Evolutionary conservation across 257 asterid species (phyloP).

Genomic region (Mentha longifolia): DNA sequence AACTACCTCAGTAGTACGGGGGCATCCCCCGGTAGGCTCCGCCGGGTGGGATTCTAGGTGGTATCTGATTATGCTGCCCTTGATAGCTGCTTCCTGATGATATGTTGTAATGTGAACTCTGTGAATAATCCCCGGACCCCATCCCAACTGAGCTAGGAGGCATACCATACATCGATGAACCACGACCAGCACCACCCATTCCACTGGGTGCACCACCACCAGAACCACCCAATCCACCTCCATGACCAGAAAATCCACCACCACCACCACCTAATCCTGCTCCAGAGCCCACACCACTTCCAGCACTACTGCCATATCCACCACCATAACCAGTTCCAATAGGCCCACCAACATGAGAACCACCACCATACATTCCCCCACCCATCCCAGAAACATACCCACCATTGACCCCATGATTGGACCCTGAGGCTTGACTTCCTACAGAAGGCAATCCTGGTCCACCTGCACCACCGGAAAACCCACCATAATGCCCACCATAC

Average conservation of each 20-base stretch:
- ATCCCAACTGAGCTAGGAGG: constrained; percentile 61
- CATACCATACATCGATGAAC: constrained; percentile 61
- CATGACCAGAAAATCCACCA: constrained; percentile 36
- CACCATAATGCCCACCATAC: constrained; percentile 53
- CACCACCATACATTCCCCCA: constrained; percentile 61
- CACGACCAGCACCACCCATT: constrained; percentile 55
- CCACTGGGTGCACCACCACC: constrained; percentile 37
- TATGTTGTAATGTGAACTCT: constrained; percentile 50
- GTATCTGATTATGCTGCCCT: constrained; percentile 57
- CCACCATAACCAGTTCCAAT: constrained; percentile 57
- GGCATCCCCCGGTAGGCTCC: constrained; percentile 73
- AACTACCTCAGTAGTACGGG: constrained; percentile 78
- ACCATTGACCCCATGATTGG: constrained; percentile 53
- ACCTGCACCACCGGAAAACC: constrained; percentile 48
- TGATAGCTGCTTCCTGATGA: constrained; percentile 60
- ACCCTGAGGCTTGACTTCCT: constrained; percentile 53
- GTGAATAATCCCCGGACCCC: constrained; percentile 60
- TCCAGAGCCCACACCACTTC: constrained; percentile 36
- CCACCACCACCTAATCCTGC: constrained; percentile 40
- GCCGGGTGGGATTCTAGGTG: constrained; percentile 64
- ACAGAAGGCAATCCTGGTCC: constrained; percentile 48
- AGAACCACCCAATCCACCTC: constrained; percentile 41
- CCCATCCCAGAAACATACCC: constrained; percentile 52
- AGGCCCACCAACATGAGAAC: constrained; percentile 56
- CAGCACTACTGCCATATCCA: constrained; percentile 40